Conservation (phyloP, 805 yeast genomes). For the Priceomyces medius region DNA sequence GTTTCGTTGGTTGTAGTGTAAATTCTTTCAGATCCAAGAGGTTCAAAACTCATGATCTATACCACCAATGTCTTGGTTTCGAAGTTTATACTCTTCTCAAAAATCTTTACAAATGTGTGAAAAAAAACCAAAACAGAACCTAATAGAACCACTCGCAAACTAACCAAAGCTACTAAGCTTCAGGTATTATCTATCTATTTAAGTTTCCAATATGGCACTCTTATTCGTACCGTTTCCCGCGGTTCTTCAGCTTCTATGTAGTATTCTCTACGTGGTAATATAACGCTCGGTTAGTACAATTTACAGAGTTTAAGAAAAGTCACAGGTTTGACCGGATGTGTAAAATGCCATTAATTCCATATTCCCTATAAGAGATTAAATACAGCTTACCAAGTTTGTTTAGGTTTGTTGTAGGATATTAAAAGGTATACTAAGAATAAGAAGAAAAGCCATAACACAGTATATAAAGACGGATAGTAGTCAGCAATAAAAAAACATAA, state of each 20-base stretch:
- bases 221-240: too few species aligned
- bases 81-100: neutral
- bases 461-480: neutral
- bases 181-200: too few species aligned
- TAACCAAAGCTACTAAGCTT: too few species aligned
- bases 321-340: neutral
- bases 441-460: neutral
- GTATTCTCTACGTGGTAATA: too few species aligned
- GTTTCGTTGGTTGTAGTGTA: neutral
- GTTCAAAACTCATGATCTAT: neutral
- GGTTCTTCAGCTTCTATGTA: too few species aligned
- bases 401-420: neutral
- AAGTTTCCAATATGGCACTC: too few species aligned
- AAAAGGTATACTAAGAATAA: constrained; percentile 1
- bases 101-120: too few species aligned
- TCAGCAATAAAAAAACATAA: too few species aligned
- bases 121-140: too few species aligned
- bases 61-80: neutral
- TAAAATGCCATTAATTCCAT: neutral
- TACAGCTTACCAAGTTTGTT: neutral
- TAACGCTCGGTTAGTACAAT: too few species aligned
- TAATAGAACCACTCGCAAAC: too few species aligned
- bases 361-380: neutral
- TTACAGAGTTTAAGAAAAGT: neutral
- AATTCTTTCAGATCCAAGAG: neutral